phyloP scores from a whole-genome alignment of 106 monocot species.

The Allium sativum region DNA sequence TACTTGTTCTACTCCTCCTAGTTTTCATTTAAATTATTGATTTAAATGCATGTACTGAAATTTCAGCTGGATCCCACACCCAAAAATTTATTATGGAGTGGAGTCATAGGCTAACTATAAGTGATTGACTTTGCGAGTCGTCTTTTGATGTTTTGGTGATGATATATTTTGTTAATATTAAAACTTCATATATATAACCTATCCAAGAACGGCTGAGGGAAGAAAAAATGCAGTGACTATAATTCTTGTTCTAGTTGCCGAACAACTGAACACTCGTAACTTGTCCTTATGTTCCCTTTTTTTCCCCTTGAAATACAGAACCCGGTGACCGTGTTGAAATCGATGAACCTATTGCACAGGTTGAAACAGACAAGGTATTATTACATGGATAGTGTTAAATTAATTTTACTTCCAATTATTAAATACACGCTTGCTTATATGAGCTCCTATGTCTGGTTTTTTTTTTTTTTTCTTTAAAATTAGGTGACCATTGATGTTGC shows the following conservation, averaged over 20 bases:
- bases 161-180: too few species aligned
- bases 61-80: too few species aligned
- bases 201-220: too few species aligned
- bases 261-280: background rate
- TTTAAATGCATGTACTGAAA: too few species aligned
- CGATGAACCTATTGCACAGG: constrained; percentile 89
- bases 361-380: constrained; percentile 96
- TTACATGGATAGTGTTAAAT: background rate
- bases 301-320: constrained; percentile 30
- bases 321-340: constrained; percentile 78
- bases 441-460: background rate
- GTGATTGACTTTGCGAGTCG: too few species aligned
- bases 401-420: background rate
- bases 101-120: too few species aligned
- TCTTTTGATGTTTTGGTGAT: too few species aligned
- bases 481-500: constrained; percentile 94
- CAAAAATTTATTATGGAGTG: too few species aligned
- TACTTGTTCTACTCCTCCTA: too few species aligned
- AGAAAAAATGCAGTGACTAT: too few species aligned
- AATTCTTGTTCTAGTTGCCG: background rate
- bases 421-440: background rate
- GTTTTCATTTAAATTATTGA: too few species aligned
- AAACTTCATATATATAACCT: too few species aligned
- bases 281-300: background rate
- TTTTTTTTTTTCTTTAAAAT: background rate